Conservation (phyloP, 2,329 filamentous ascomycete genomes). For the Nectriaceae sp. region DNA sequence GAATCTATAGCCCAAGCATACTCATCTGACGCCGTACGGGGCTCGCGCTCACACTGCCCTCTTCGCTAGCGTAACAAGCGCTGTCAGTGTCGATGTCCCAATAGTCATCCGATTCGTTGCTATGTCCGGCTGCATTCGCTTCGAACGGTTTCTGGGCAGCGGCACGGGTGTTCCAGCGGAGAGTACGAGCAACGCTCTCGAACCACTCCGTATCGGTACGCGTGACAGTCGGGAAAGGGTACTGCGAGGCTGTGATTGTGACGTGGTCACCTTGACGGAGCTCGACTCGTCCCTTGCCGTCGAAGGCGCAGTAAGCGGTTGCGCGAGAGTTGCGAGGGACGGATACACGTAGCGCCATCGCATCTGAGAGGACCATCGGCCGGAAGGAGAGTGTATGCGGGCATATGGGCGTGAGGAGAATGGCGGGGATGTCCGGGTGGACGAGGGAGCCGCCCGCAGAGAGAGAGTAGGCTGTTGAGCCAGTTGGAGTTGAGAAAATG, state of each 20-base stretch:
- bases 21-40: constrained; percentile 75
- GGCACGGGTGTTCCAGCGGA: constrained; percentile 93
- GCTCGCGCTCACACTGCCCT: constrained; percentile 67
- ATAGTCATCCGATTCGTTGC: constrained; percentile 56
- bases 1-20: constrained; percentile 53
- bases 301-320: constrained; percentile 95
- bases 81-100: constrained; percentile 97
- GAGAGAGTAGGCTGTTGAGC: constrained; percentile 91
- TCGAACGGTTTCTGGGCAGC: constrained; percentile 92
- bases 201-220: constrained; percentile 94
- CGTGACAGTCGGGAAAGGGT: constrained; percentile 95
- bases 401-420: constrained; percentile 95
- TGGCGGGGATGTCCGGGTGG: constrained; percentile 94
- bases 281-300: constrained; percentile 94
- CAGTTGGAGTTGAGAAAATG: constrained; percentile 96
- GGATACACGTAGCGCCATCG: constrained; percentile 85
- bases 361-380: constrained; percentile 96
- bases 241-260: constrained; percentile 93
- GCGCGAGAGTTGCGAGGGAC: constrained; percentile 84
- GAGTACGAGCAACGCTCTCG: constrained; percentile 86
- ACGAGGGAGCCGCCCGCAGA: constrained; percentile 94
- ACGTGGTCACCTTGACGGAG: constrained; percentile 92
- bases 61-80: constrained; percentile 70
- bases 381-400: constrained; percentile 96
- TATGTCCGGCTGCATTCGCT: constrained; percentile 38